Percentiles rank a stretch among this genome's conserved stretches.
phyloP scores from a whole-genome alignment of 176 grass and related monocot genomes.

The Oryza nivara region DNA sequence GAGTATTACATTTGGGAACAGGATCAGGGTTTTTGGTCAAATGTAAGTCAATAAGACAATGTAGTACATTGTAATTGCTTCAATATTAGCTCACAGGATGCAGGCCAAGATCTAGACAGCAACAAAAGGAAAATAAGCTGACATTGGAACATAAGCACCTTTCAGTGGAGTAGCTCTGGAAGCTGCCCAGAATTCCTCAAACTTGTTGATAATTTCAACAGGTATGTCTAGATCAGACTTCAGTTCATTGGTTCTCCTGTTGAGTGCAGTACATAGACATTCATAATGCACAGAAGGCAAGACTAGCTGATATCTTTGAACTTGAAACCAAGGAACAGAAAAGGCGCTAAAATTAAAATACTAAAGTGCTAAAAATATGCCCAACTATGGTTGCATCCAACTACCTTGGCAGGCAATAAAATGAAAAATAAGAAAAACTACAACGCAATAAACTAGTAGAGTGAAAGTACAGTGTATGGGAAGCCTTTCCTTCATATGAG shows the following conservation, averaged over 20 bases:
- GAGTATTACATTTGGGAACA: background rate
- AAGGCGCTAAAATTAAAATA: background rate
- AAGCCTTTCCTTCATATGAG: background rate
- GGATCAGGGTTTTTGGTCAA: background rate
- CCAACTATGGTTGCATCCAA: conserved; percentile 13
- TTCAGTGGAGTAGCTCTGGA: conserved; percentile 53
- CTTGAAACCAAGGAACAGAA: background rate
- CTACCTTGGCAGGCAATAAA: background rate
- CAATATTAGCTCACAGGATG: conserved; percentile 13
- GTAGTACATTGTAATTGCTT: background rate
- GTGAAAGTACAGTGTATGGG: background rate
- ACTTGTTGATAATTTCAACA: conserved; percentile 57
- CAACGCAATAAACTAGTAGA: conserved; percentile 5
- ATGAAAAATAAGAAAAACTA: background rate
- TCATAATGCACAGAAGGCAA: background rate
- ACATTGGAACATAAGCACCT: conserved; percentile 48
- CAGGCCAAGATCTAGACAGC: background rate
- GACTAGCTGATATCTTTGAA: conserved; percentile 13
- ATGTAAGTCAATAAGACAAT: background rate
- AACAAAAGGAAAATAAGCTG: conserved; percentile 2
- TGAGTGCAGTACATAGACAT: conserved; percentile 33
- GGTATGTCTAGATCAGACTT: conserved; percentile 83
- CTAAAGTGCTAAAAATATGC: conserved; percentile 4
- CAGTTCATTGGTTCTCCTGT: conserved; percentile 82
- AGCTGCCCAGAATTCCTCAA: conserved; percentile 67